Base-by-base conservation (phyloP, 768 basidiomycete genomes). In the Saitozyma podzolica region DNA sequence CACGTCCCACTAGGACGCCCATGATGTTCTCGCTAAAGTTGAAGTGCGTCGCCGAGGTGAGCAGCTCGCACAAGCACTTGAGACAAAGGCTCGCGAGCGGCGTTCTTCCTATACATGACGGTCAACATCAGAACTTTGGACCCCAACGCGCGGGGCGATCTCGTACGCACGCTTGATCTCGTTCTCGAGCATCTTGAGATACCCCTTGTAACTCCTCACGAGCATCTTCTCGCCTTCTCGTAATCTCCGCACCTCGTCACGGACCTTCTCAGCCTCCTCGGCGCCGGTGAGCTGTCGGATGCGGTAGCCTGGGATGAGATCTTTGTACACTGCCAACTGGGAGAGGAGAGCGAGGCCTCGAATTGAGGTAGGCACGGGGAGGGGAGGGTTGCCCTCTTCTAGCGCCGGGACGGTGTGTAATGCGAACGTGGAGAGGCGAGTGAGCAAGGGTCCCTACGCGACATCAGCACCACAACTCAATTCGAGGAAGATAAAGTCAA, bases 151-250 rank as follows among this genome's bases (percentile, higher is more conserved):
- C 8, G 1, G 8, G 48, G 20, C 43, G 14, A 5, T 29, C 5
- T 29, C 17, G 6, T 9, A 74, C 82, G 56, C 66, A 90, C 92
- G 86, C 85, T 93, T 95, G 68, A 96, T 80, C 80, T 96, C 95
- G 39, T 82, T 79, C 80, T 98, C 94, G 47, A 97, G 84, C 50
- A 85, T 83, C 57, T 88, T 89, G 66, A 99, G 84, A 81, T 93
- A 98, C 17, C 84, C 83, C 80, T 96, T 93, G 80, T 99, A 99
- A 20, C 88, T 86, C 58, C 83, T 80, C 41, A 98, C 89, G 59
- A 99, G 83, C 29, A 94, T 90, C 78, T 98, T 92, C 76, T 99
- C 96, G 85, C 89, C 98, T 73, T 98, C 96, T 66, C 96, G 86
- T 68, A 89, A 88, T 29, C 87, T 85, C 16, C 88, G 84, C 8